These are phyloP conservation scores for Aspergillus sp. DNA, from an alignment of 2,329 filamentous ascomycete genomes.

Conservation along the genomic window DNA sequence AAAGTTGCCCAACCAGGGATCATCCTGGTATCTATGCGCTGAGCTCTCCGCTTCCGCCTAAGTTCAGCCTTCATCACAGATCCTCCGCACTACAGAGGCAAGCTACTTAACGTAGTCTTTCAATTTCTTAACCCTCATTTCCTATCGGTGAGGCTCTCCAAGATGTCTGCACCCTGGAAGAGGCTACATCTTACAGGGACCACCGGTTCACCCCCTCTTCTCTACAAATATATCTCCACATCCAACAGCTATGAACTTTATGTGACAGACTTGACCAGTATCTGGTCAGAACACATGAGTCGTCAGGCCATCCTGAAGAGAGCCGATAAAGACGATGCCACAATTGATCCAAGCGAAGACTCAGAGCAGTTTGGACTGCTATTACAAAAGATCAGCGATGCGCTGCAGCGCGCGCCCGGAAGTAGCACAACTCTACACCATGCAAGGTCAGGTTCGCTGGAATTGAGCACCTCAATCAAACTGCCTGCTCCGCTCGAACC, in stretches of 20 bases:
- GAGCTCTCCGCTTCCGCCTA: slow-evolving; percentile 12
- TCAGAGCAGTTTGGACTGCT: slow-evolving; percentile 56
- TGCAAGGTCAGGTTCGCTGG: slow-evolving; percentile 36
- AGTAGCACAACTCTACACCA: slow-evolving; percentile 31
- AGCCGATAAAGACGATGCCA: slow-evolving; percentile 50
- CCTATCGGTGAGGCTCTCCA: neutral
- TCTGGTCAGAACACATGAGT: slow-evolving; percentile 56
- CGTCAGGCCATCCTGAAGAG: slow-evolving; percentile 47
- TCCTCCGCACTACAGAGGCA: neutral
- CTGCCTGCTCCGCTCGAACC: slow-evolving; percentile 55
- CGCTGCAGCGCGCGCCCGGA: slow-evolving; percentile 39
- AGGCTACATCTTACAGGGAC: slow-evolving; percentile 28
- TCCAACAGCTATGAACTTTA: slow-evolving; percentile 50
- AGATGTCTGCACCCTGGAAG: slow-evolving; percentile 38
- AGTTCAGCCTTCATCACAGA: neutral
- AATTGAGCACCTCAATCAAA: slow-evolving; percentile 47
- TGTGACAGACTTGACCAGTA: slow-evolving; percentile 57
- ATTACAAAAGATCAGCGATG: slow-evolving; percentile 53
- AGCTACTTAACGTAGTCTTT: neutral
- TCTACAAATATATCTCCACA: slow-evolving; percentile 37
- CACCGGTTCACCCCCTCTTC: slow-evolving; percentile 33
- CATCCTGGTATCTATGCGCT: neutral
- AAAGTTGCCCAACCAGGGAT: slow-evolving; percentile 15
- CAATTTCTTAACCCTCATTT: neutral
- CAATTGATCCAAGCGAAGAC: slow-evolving; percentile 61